Evolutionary conservation across 176 grass and related monocot genomes (phyloP), one percentile per base, ranked within the genome.

Genomic region (Carex cristatella): DNA sequence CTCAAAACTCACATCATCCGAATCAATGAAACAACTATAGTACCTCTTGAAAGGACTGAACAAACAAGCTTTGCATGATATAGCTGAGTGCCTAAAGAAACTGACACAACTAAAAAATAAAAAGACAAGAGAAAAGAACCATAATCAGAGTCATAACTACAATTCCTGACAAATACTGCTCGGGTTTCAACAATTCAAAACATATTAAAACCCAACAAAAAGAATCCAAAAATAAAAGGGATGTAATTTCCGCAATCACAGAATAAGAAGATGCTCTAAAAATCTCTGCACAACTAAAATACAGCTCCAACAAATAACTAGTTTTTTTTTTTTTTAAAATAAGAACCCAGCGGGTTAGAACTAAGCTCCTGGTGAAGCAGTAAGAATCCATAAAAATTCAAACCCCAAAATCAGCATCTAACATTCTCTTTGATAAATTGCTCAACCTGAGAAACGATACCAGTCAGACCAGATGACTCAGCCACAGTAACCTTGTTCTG

Each of bases 341-440:
- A 59, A 59, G 14, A 69, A 69, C 30, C 44, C 74, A 30, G 32
- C 46, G 23, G 28, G 61, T 48, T 81, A 81, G 54, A 81, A 81
- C 56, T 44, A 81, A 9, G 12, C 18, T 83, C 37, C 61, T 30
- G 10, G 6, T 63, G 61, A 51, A 66, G 16, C 60, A 82, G 61
- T 82, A 82, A 82, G 37, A 67, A 82, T 67, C n/a, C 35, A 27
- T 15, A 7, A 79, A 62, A 82, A 13, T 65, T 30, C 10, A 65
- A 82, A 19, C n/a, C 60, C 35, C 31, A 65, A 42, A 37, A 28
- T 81, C 30, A 81, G 15, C 38, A 0, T 13, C 40, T 51, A 13
- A 95, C 88, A 62, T 90, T 40, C 82, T 94, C 93, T 8, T 91
- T 88, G 16, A 98, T 93, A 67, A 98, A 98, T 48, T 93, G 85